phyloP scores from a whole-genome alignment of 805 yeast genomes.

The Candida dendrica region DNA sequence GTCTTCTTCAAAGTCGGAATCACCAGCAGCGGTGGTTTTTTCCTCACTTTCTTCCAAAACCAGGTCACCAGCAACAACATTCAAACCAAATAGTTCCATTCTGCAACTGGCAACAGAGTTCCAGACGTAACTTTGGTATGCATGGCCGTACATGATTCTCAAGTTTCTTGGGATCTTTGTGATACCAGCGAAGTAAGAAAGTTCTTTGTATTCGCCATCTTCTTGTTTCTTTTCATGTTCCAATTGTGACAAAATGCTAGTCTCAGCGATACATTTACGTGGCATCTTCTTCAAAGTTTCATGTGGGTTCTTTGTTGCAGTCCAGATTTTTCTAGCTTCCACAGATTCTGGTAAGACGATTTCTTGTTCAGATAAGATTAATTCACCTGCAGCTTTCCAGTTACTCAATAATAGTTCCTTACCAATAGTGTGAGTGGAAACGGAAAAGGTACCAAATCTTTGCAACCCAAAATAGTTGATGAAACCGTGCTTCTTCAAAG shows the following conservation, averaged over 20 bases:
- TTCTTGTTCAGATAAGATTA: conserved; percentile 80
- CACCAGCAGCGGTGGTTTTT: conserved; percentile 22
- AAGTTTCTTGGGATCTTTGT: conserved; percentile 88
- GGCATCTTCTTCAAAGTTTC: conserved; percentile 76
- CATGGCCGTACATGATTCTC: conserved; percentile 93
- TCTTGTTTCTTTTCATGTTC: conserved; percentile 41
- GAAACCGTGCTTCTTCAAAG: conserved; percentile 65
- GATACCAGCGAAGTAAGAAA: conserved; percentile 70
- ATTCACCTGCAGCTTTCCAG: conserved; percentile 74
- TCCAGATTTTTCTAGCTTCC: conserved; percentile 82
- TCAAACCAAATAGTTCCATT: conserved; percentile 59
- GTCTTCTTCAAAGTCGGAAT: conserved; percentile 65
- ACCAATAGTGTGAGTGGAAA: conserved; percentile 87
- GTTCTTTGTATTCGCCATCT: conserved; percentile 37
- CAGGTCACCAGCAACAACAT: conserved; percentile 75
- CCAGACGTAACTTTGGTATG: conserved; percentile 96
- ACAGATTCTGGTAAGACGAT: conserved; percentile 74
- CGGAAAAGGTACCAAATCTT: conserved; percentile 91
- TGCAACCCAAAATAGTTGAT: conserved; percentile 98
- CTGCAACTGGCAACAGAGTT: conserved; percentile 77
- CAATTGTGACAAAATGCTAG: conserved; percentile 57
- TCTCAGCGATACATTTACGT: conserved; percentile 79
- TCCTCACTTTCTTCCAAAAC: conserved; percentile 35
- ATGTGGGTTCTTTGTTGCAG: conserved; percentile 57
- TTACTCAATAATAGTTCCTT: conserved; percentile 59